Evolutionary conservation across 2,329 filamentous ascomycete genomes (phyloP).

Genomic region (Sporothrix protearum): DNA sequence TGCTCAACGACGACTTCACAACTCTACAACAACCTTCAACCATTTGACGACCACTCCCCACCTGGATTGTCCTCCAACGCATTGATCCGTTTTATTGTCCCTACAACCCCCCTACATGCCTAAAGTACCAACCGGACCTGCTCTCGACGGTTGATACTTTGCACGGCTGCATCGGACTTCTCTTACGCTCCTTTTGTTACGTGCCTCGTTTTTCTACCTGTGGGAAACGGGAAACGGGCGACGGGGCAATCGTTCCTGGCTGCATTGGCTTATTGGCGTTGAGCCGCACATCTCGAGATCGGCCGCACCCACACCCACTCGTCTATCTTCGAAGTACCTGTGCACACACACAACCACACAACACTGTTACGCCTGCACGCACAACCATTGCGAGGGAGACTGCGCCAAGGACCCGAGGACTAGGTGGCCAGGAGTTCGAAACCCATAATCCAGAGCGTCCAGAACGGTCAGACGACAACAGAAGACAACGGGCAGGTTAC

Average conservation of each 20-base stretch:
- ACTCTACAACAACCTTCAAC: not conserved
- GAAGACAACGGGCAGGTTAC: constrained; percentile 5
- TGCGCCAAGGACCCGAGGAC: not conserved
- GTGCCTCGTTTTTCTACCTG: not conserved
- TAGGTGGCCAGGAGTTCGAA: not conserved
- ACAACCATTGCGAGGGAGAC: not conserved
- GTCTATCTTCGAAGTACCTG: not conserved
- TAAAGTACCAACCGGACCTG: not conserved
- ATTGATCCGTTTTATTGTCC: constrained; percentile 12
- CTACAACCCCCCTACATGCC: not conserved
- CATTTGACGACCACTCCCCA: not conserved
- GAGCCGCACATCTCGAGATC: constrained; percentile 20
- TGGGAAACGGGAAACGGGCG: constrained; percentile 9
- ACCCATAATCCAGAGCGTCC: not conserved
- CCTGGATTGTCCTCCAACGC: constrained; percentile 1
- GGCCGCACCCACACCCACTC: constrained; percentile 11
- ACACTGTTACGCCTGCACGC: not conserved
- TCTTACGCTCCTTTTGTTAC: not conserved
- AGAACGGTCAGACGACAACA: not conserved
- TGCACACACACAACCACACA: not conserved
- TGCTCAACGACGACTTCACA: not conserved
- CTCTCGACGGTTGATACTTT: not conserved
- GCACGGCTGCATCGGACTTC: constrained; percentile 17
- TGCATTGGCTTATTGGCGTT: not conserved
- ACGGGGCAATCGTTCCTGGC: not conserved